Evolutionary conservation across 2,329 filamentous ascomycete species (phyloP), one percentile per base, ranked within the genome.

Genomic region (Arthrobotrys pseudoclavata): DNA sequence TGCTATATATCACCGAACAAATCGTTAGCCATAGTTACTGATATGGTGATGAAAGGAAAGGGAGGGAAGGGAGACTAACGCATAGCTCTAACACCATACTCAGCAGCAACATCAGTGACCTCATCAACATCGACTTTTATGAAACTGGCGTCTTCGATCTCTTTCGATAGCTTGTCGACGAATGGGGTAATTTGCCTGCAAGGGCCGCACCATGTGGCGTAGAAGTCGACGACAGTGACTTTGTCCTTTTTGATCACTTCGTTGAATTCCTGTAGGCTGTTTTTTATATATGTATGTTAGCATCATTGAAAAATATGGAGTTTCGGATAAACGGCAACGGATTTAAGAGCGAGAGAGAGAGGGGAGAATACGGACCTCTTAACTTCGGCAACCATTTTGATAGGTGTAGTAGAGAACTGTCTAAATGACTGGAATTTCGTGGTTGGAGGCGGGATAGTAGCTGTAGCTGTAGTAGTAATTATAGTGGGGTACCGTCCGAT

Each of bases 51-150:
- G 7, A 34, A 34, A 9, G 7, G 31, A 34, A 9, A 22, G 15
- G 4, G 62, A 31, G 10, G 10, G n/a, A 64, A 47, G 13, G 20
- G 26, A 26, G 40, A 79, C 29, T 93, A 96, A 69, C 95, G 94
- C 94, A 98, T 97, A 83, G 94, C 94, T 81, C 92, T 90, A 84
- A 98, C 89, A 80, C 89, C 89, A 79, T 96, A 89, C 83, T 96
- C 89, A 82, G 91, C 87, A 34, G 92, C 90, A 61, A 97, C 88
- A 0, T 92, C 90, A 80, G 90, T 86, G 47, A 95, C 86, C 80
- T 93, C 87, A 84, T 97, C 94, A 82, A 97, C 94, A 84, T 98
- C 94, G 83, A 97, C 87, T 88, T 97, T 96, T 88, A 90, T 90
- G 86, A 97, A 97, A 84, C 89, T 87, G 80, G 91, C 87, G 80